Percentiles rank a stretch among this genome's conserved stretches.
Evolutionary conservation across 306 rosid species (phyloP).

Genomic region (Clitoria ternatea): DNA sequence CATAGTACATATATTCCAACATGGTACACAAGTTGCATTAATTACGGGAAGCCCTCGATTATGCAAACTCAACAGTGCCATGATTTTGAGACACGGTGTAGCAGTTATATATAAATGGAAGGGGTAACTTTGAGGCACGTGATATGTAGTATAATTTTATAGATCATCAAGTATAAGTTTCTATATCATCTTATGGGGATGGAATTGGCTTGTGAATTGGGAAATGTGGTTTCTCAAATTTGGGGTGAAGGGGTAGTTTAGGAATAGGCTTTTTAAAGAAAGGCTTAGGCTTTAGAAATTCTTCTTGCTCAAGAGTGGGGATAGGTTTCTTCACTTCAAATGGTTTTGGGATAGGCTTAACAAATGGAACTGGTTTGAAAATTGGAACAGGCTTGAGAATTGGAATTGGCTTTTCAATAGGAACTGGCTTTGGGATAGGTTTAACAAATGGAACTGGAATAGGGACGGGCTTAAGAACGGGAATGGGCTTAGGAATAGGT

Average conservation of each 20-base stretch:
- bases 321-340: not conserved
- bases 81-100: not conserved
- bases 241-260: conserved; percentile 7
- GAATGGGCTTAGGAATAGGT: not conserved
- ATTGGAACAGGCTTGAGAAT: not conserved
- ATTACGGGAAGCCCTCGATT: too few relatives aligned
- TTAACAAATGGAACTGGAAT: not conserved
- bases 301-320: not conserved
- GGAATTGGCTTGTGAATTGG: conserved; percentile 24
- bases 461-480: not conserved
- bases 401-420: not conserved
- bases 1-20: not conserved
- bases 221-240: conserved; percentile 9
- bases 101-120: not conserved
- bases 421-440: not conserved
- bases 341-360: conserved; percentile 18
- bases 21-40: not conserved
- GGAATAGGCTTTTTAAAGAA: conserved; percentile 7
- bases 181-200: not conserved
- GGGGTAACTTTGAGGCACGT: too few relatives aligned
- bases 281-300: not conserved
- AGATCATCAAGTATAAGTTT: not conserved
- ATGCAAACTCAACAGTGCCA: not conserved
- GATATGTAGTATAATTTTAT: not conserved
- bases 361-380: conserved; percentile 9